Conservation (phyloP, 148 eudicot genomes). For the Nepenthes gracilis region DNA sequence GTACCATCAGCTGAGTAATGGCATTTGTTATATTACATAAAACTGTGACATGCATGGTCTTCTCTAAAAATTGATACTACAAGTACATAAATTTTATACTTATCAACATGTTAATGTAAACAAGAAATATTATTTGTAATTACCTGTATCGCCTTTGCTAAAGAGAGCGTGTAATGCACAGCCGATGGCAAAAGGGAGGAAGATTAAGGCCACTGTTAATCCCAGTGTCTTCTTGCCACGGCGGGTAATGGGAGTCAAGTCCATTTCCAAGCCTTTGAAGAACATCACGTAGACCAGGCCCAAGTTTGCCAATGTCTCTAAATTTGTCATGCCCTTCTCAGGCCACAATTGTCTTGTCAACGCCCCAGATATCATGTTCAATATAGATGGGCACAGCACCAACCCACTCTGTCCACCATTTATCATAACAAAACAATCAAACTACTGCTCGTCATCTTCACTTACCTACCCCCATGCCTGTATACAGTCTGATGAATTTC, state of each 20-base stretch:
- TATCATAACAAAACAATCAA: neutral
- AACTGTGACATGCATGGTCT: too few species aligned
- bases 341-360: neutral
- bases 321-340: neutral
- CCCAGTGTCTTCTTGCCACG: constrained; percentile 8
- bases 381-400: constrained; percentile 16
- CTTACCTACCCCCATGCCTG: too few species aligned
- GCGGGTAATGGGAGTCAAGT: neutral
- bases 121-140: too few species aligned
- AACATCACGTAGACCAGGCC: constrained; percentile 4
- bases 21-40: too few species aligned
- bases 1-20: too few species aligned
- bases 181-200: constrained; percentile 17
- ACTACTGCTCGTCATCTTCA: too few species aligned
- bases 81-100: too few species aligned
- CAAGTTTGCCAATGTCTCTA: neutral
- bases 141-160: neutral
- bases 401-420: constrained; percentile 20
- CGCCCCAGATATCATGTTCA: neutral
- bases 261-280: constrained; percentile 8
- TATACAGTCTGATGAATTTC: too few species aligned
- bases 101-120: too few species aligned
- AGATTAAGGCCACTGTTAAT: constrained; percentile 5
- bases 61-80: too few species aligned
- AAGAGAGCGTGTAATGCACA: constrained; percentile 2